A percentile compares a stretch with the other conserved stretches of the same genome.
phyloP scores from a whole-genome alignment of 2,329 filamentous ascomycete genomes.

The Cladosporium sp. region DNA sequence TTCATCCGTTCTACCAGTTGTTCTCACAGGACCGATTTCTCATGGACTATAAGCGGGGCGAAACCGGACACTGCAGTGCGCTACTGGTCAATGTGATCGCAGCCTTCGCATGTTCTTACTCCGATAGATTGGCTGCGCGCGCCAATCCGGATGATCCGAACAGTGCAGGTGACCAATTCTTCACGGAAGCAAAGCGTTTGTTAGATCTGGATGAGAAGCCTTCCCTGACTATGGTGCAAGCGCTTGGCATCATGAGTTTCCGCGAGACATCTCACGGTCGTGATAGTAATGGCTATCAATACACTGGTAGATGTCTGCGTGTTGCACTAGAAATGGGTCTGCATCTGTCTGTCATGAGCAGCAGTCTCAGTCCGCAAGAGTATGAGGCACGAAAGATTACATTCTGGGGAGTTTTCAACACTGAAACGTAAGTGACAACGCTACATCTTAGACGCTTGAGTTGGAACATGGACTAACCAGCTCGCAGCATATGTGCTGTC shows the following conservation, averaged over 20 bases:
- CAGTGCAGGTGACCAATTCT: conserved; percentile 72
- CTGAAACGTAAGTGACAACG: conserved; percentile 45
- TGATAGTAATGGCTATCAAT: conserved; percentile 71
- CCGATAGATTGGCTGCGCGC: conserved; percentile 63
- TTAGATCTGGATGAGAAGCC: conserved; percentile 60
- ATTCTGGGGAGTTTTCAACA: conserved; percentile 55
- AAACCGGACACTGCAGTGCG: conserved; percentile 65
- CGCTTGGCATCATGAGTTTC: conserved; percentile 73
- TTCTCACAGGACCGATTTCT: conserved; percentile 72
- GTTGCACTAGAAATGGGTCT: conserved; percentile 72
- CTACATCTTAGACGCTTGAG: not conserved
- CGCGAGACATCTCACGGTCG: conserved; percentile 68
- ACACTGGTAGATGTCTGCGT: conserved; percentile 69
- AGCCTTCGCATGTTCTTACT: conserved; percentile 44
- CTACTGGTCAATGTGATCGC: conserved; percentile 39
- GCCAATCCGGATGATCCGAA: conserved; percentile 62
- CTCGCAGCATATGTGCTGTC: conserved; percentile 45
- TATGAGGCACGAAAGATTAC: conserved; percentile 52
- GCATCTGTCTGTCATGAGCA: conserved; percentile 50
- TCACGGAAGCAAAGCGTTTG: conserved; percentile 65
- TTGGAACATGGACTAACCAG: conserved; percentile 17
- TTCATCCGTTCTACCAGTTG: conserved; percentile 72
- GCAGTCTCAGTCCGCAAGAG: conserved; percentile 42
- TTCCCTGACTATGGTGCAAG: conserved; percentile 69
- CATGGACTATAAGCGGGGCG: conserved; percentile 62